Evolutionary conservation across 2,329 filamentous ascomycete genomes (phyloP).

Genomic region (Trichoderma breve): DNA sequence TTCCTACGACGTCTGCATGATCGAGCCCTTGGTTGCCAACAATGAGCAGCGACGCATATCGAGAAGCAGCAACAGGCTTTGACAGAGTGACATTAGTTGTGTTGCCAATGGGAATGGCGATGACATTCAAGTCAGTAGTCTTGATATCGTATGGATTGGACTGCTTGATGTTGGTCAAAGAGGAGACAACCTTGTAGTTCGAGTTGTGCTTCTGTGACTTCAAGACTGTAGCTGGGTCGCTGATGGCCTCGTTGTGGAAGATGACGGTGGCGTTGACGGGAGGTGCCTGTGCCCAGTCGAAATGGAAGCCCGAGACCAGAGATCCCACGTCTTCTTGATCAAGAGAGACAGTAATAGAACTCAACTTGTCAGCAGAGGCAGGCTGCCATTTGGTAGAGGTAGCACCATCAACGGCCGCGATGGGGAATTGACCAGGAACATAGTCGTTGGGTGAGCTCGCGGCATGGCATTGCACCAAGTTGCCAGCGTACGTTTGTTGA

Average conservation of each 20-base stretch:
- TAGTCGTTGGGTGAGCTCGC: conserved; percentile 47
- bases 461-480: conserved; percentile 64
- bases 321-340: conserved; percentile 17
- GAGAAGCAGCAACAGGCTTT: conserved; percentile 14
- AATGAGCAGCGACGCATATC: conserved; percentile 25
- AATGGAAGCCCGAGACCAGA: conserved; percentile 21
- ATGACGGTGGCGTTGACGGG: conserved; percentile 26
- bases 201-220: neutral
- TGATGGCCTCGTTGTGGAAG: conserved; percentile 22
- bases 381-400: conserved; percentile 27
- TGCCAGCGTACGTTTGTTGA: conserved; percentile 53
- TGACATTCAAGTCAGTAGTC: conserved; percentile 8
- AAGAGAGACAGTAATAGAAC: conserved; percentile 23
- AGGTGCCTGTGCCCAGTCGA: conserved; percentile 26
- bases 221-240: neutral
- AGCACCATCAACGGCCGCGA: conserved; percentile 24
- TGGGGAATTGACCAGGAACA: conserved; percentile 65
- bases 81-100: conserved; percentile 23
- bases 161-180: conserved; percentile 14
- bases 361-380: conserved; percentile 19
- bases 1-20: conserved; percentile 8
- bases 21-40: conserved; percentile 24
- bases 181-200: conserved; percentile 17
- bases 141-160: conserved; percentile 20
- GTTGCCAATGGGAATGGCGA: conserved; percentile 23